These are phyloP conservation scores for Amanita pseudoporphyria DNA, from an alignment of 768 basidiomycete species.

Conservation along the genomic window DNA sequence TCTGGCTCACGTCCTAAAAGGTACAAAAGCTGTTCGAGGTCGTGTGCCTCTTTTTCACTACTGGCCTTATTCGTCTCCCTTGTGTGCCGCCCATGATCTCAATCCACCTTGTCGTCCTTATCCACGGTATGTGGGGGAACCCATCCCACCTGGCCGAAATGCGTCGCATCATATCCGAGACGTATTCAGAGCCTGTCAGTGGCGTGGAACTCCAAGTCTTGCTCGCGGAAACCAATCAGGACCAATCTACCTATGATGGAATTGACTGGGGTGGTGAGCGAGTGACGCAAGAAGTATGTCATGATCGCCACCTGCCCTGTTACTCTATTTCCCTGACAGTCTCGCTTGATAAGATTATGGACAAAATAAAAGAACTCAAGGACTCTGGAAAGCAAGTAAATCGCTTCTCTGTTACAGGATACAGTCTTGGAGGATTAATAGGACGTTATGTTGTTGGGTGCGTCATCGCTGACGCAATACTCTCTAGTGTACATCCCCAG, in stretches of 20 bases:
- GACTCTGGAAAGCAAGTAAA: constrained; percentile 47
- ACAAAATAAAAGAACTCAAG: constrained; percentile 44
- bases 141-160: constrained; percentile 55
- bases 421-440: constrained; percentile 67
- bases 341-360: constrained; percentile 39
- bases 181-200: constrained; percentile 20
- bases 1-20: neutral
- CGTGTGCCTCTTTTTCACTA: neutral
- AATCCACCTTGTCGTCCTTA: constrained; percentile 39
- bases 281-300: constrained; percentile 63
- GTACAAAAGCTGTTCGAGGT: neutral
- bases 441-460: constrained; percentile 7
- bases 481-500: constrained; percentile 11
- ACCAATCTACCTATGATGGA: constrained; percentile 70
- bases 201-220: constrained; percentile 48
- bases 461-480: constrained; percentile 56
- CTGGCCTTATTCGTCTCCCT: no score
- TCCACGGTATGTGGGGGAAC: constrained; percentile 79
- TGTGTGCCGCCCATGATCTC: neutral
- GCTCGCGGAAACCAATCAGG: constrained; percentile 54
- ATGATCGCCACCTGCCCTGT: neutral
- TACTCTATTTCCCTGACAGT: neutral
- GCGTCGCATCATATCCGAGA: constrained; percentile 42
- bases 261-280: constrained; percentile 81
- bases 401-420: constrained; percentile 68